Conservation (phyloP, 176 grass and related monocot species). For the Cymbopogon citratus region DNA sequence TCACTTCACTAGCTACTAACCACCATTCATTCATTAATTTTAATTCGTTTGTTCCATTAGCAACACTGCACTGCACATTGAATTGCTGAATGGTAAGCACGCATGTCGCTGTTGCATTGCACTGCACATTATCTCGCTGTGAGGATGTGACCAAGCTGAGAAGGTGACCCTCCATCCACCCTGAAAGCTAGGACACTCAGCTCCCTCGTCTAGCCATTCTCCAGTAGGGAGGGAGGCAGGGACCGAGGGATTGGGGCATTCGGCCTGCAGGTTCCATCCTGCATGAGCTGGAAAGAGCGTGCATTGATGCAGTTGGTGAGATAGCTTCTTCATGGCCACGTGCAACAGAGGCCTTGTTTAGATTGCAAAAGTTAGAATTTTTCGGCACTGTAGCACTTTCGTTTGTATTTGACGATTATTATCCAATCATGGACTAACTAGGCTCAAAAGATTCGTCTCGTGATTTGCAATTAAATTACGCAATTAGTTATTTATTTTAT, state of each 20-base stretch:
- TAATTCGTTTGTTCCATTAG: not conserved
- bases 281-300: slow-evolving; percentile 32
- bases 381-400: too few relatives aligned
- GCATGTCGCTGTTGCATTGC: not conserved
- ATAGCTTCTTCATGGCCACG: slow-evolving; percentile 8
- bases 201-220: too few relatives aligned
- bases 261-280: not conserved
- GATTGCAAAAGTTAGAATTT: too few relatives aligned
- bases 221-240: too few relatives aligned
- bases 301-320: slow-evolving; percentile 38
- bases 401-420: too few relatives aligned
- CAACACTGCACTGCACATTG: not conserved
- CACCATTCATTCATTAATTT: too few relatives aligned
- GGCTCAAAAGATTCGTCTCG: too few relatives aligned
- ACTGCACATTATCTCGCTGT: not conserved
- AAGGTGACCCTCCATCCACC: slow-evolving; percentile 1
- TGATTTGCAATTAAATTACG: too few relatives aligned
- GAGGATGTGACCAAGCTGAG: not conserved
- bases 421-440: too few relatives aligned
- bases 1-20: not conserved
- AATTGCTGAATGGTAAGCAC: not conserved
- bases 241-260: too few relatives aligned
- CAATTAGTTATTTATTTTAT: too few relatives aligned
- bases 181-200: not conserved
- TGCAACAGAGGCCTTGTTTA: too few relatives aligned